Evolutionary conservation across 257 asterid species (phyloP).

Genomic region (Solanum pinnatisectum): DNA sequence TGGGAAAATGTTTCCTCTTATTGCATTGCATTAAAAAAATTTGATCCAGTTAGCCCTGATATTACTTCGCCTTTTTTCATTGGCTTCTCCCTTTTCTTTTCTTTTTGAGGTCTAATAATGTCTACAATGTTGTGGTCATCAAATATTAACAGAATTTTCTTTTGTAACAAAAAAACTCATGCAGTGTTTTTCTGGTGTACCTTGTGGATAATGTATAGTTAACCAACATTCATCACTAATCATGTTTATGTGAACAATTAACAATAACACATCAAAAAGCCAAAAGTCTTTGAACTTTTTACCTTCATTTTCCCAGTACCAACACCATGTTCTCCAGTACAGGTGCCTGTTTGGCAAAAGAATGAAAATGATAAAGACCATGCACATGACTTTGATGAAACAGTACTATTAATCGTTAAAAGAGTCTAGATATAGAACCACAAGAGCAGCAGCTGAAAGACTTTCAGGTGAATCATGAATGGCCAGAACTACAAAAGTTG

Average conservation of each 20-base stretch:
- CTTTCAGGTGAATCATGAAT: neutral
- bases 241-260: neutral
- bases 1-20: neutral
- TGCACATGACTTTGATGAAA: neutral
- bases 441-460: neutral
- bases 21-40: neutral
- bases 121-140: neutral
- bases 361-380: neutral
- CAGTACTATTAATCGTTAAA: neutral
- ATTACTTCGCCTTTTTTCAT: neutral
- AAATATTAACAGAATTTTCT: neutral
- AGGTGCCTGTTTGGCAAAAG: slow-evolving; percentile 54
- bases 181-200: neutral
- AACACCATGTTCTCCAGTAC: slow-evolving; percentile 98
- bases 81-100: neutral
- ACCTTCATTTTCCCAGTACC: slow-evolving; percentile 99
- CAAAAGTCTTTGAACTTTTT: neutral
- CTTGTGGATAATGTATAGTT: neutral
- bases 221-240: neutral
- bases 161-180: neutral
- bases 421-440: neutral
- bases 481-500: neutral
- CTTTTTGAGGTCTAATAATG: neutral
- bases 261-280: neutral
- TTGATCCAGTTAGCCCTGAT: neutral